Percentiles rank a stretch among this genome's conserved stretches.
Evolutionary conservation across 768 basidiomycete genomes (phyloP).

Genomic region (Nidularia pulvinata): DNA sequence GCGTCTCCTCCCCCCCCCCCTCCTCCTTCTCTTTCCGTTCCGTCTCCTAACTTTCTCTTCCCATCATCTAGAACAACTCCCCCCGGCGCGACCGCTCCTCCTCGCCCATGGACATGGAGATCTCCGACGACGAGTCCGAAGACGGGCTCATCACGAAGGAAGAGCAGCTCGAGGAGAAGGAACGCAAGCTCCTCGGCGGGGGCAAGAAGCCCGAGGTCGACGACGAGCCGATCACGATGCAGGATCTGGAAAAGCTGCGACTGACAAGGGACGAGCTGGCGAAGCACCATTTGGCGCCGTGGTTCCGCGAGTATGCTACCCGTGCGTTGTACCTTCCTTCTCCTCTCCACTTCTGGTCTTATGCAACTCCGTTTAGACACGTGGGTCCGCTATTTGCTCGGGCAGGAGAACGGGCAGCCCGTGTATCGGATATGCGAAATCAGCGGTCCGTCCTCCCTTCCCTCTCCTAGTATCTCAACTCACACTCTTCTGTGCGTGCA

Average conservation of each 20-base stretch:
- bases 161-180: constrained; percentile 74
- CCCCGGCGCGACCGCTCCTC: constrained; percentile 74
- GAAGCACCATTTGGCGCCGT: constrained; percentile 72
- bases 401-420: constrained; percentile 49
- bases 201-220: constrained; percentile 32
- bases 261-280: constrained; percentile 73
- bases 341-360: constrained; percentile 3
- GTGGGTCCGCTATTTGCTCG: constrained; percentile 87
- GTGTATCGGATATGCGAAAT: constrained; percentile 88
- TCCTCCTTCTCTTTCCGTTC: too few species aligned
- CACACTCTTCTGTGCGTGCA: constrained; percentile 37
- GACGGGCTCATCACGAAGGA: constrained; percentile 77
- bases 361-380: constrained; percentile 45
- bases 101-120: constrained; percentile 86
- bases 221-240: constrained; percentile 50
- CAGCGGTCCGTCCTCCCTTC: constrained; percentile 48
- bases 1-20: constrained; percentile 13
- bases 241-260: constrained; percentile 60
- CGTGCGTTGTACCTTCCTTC: constrained; percentile 40
- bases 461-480: neutral
- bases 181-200: constrained; percentile 39
- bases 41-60: too few species aligned
- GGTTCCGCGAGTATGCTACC: constrained; percentile 84
- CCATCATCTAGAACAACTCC: constrained; percentile 34
- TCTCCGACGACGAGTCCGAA: constrained; percentile 84